Conservation (phyloP, 345 rosid genomes). For the Boechera stricta region DNA sequence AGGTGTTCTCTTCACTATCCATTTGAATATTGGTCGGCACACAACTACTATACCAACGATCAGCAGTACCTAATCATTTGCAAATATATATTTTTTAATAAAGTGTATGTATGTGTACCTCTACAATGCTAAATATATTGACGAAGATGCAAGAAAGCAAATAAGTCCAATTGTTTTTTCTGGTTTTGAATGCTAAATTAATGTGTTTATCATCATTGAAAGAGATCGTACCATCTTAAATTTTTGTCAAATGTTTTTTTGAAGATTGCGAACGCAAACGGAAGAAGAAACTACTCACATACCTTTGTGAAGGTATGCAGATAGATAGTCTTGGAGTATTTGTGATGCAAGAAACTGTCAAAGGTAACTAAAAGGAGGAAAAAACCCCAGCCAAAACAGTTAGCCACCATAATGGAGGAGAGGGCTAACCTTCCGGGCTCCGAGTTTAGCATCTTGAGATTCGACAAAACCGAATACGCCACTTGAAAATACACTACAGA, state of each 20-base stretch:
- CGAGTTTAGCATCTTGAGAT: conserved; percentile 52
- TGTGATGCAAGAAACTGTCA: conserved; percentile 1
- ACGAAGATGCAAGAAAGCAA: conserved; percentile 4
- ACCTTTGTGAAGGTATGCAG: conserved; percentile 30
- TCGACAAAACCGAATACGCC: conserved; percentile 38
- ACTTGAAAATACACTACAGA: conserved; percentile 43
- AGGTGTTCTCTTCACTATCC: conserved; percentile 50
- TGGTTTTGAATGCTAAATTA: background rate
- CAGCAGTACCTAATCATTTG: conserved; percentile 22
- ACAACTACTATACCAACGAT: conserved; percentile 26
- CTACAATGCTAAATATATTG: background rate
- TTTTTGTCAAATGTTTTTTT: background rate
- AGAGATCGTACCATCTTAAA: background rate
- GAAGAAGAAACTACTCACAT: background rate
- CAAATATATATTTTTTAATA: background rate
- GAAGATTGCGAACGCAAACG: background rate
- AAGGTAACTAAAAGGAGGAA: background rate
- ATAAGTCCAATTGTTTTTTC: background rate
- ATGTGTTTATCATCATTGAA: background rate
- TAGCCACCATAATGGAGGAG: conserved; percentile 46
- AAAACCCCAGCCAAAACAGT: conserved; percentile 29
- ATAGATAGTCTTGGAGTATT: background rate
- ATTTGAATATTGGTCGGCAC: conserved; percentile 44
- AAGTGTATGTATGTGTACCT: background rate
- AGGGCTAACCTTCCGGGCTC: conserved; percentile 54